phyloP scores from a whole-genome alignment of 495 filamentous ascomycete genomes.

The Pseudomonodictys pantanalensis region DNA sequence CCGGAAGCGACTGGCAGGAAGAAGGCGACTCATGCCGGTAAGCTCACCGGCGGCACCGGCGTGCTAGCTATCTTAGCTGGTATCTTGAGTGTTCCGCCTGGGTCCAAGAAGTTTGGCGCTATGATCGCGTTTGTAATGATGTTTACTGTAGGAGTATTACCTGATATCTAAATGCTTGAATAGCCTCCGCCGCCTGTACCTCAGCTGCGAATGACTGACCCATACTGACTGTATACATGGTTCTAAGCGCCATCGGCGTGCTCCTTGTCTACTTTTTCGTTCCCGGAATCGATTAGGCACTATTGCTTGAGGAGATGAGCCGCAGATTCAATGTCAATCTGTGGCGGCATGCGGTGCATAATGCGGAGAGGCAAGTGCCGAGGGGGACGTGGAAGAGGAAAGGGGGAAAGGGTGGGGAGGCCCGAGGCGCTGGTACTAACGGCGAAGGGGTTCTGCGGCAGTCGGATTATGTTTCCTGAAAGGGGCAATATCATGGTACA shows the following conservation, averaged over 20 bases:
- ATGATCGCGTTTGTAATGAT: slow-evolving; percentile 4
- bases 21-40: neutral
- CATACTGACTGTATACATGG: neutral
- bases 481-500: no score
- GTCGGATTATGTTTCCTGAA: no score
- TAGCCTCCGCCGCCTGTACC: neutral
- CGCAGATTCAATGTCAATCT: neutral
- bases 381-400: no score
- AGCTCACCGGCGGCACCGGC: neutral
- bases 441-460: no score
- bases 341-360: no score
- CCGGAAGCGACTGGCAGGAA: neutral
- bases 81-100: neutral
- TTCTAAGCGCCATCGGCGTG: neutral
- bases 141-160: neutral
- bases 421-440: no score
- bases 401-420: no score
- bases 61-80: neutral
- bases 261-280: neutral
- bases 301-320: neutral
- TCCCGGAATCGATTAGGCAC: neutral
- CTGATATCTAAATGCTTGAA: neutral
- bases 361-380: no score
- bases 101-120: neutral
- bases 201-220: no score